Base-by-base conservation (phyloP, 2,329 filamentous ascomycete species). In the Botrytis paeoniae region DNA sequence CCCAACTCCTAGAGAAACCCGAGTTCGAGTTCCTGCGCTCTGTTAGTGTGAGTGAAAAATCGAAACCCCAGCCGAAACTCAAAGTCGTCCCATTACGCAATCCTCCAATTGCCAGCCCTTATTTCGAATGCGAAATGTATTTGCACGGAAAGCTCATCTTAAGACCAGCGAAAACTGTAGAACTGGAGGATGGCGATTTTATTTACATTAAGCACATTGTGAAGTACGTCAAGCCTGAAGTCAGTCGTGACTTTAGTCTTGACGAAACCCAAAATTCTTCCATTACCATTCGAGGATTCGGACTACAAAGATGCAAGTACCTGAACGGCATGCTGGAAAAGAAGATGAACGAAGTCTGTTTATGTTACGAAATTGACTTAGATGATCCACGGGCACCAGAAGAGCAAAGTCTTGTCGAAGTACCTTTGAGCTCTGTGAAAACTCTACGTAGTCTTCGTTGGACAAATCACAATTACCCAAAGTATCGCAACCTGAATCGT, bases 391-490 rank as follows among this genome's bases (percentile, higher is more conserved):
- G 81, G 4, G 48, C 75, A 0, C 70, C 78, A 0, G 70, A 83
- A 0, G 73, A 80, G 0, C 84, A 87, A 32, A 79, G 82, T 0
- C 73, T 84, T 0, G 76, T 86, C 0, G 85, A 88, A 3, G 78
- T 90, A 0, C 61, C 80, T 0, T 72, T 85, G 0, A 68, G 75
- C 0, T 74, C 82, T 0, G 81, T 90, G 0, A 76, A 82, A 2
- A 75, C 80, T 1, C 80, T 84, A 10, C 81, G 88, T 0, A 78
- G 78, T 0, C 80, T 92, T 0, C 78, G 84, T 0, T 80, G 86
- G 3, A 93, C 90, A 0, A 93, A 93, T 73, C 79, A 83, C 0
- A 76, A 80, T 0, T 89, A 85, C 61, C 86, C 86, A 0, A 72
- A 79, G 0, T 81, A 82, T 65, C 78, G 81, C 0, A 81, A 81